A percentile compares a stretch with the other conserved stretches of the same genome.
These are phyloP conservation scores for Hygrophoropsis aurantiaca DNA, from an alignment of 768 basidiomycete genomes.

Conservation along the genomic window DNA sequence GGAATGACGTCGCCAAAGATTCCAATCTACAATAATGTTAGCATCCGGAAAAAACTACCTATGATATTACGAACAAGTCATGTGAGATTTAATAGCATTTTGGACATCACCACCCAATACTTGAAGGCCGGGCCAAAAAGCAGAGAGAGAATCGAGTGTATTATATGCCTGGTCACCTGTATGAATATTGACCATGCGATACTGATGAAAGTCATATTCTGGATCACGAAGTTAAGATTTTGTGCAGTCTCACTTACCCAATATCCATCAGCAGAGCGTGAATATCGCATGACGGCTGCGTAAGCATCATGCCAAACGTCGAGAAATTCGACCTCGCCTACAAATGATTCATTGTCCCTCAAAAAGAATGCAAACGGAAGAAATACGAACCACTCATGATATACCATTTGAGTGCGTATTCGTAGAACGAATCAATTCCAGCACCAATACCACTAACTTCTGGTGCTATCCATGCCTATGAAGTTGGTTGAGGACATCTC, in stretches of 20 bases:
- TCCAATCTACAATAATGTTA: conserved; percentile 64
- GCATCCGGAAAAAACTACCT: neutral
- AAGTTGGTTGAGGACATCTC: conserved; percentile 6
- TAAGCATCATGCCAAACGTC: conserved; percentile 87
- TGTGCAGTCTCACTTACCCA: conserved; percentile 58
- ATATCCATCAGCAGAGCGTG: conserved; percentile 81
- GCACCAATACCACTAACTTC: conserved; percentile 85
- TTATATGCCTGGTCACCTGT: conserved; percentile 71
- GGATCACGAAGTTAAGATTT: neutral
- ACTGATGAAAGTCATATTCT: conserved; percentile 45
- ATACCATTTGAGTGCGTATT: conserved; percentile 93
- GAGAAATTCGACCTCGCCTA: conserved; percentile 76
- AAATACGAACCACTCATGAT: conserved; percentile 67
- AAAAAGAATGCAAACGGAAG: conserved; percentile 15
- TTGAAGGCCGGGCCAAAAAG: conserved; percentile 97
- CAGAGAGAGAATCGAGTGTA: conserved; percentile 92
- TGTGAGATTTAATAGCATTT: conserved; percentile 89
- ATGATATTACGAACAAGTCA: conserved; percentile 62
- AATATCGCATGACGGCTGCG: conserved; percentile 81
- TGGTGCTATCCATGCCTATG: conserved; percentile 68
- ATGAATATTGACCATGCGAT: conserved; percentile 79
- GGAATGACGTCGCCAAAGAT: conserved; percentile 84
- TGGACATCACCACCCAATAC: conserved; percentile 83
- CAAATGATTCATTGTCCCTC: neutral
- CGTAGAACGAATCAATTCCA: conserved; percentile 94